Percentiles rank a stretch among this genome's conserved stretches.
phyloP scores from a whole-genome alignment of 2,329 filamentous ascomycete species.

The Talaromyces sp. region DNA sequence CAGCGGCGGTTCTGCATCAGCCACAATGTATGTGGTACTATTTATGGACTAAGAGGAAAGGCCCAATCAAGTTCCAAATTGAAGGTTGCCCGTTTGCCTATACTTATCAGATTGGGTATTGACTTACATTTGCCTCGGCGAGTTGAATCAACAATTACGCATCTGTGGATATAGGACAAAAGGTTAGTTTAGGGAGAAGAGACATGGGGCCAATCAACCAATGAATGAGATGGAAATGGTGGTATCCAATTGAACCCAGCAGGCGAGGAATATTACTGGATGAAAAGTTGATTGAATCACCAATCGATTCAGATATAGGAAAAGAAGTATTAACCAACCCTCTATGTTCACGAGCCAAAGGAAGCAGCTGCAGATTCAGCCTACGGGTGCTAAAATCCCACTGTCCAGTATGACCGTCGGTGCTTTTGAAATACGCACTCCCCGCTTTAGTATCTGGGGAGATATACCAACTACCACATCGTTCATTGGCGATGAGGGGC shows the following conservation, averaged over 20 bases:
- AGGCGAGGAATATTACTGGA: background rate
- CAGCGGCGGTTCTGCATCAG: constrained; percentile 18
- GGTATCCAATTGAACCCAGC: too few species aligned
- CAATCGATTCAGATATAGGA: background rate
- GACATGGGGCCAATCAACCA: too few species aligned
- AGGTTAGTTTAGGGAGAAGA: background rate
- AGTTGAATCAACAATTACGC: constrained; percentile 89
- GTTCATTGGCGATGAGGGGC: constrained; percentile 86
- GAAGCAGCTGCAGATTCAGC: constrained; percentile 80
- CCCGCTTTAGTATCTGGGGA: constrained; percentile 63
- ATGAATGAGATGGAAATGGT: background rate
- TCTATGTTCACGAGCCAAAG: constrained; percentile 65
- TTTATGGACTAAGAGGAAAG: background rate
- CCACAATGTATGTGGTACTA: constrained; percentile 12
- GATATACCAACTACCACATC: constrained; percentile 97
- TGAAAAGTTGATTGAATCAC: background rate
- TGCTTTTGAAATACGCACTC: constrained; percentile 96
- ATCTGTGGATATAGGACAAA: constrained; percentile 29
- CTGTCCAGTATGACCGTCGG: constrained; percentile 86
- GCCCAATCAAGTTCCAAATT: background rate
- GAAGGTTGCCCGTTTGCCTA: too few species aligned
- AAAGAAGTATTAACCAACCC: constrained; percentile 57
- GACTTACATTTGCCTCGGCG: constrained; percentile 77
- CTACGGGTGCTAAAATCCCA: constrained; percentile 88
- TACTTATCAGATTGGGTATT: too few species aligned